A percentile compares a stretch with the other conserved stretches of the same genome.
These are phyloP conservation scores for Quillaja saponaria DNA, from an alignment of 306 rosid genomes.

Conservation along the genomic window DNA sequence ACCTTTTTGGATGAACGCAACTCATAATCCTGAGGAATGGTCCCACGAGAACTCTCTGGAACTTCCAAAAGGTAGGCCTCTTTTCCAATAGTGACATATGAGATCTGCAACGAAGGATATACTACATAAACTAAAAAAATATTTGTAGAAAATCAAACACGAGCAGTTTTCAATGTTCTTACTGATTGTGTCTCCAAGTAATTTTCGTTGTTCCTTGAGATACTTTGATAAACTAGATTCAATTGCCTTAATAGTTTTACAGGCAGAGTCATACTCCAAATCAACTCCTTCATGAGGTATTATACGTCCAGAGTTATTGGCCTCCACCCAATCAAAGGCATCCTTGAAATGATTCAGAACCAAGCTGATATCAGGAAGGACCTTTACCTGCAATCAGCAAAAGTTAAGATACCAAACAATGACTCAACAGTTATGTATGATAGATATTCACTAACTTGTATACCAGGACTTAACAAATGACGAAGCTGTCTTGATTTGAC, in stretches of 20 bases:
- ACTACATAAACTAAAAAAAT: background rate
- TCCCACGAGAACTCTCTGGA: constrained; percentile 63
- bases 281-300: constrained; percentile 88
- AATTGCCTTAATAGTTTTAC: constrained; percentile 63
- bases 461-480: constrained; percentile 81
- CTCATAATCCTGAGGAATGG: constrained; percentile 70
- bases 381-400: constrained; percentile 59
- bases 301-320: constrained; percentile 84
- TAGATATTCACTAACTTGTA: constrained; percentile 10
- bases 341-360: constrained; percentile 76
- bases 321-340: constrained; percentile 97
- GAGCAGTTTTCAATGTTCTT: constrained; percentile 30
- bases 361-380: constrained; percentile 58
- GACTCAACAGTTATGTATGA: constrained; percentile 14
- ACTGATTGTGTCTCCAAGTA: constrained; percentile 69
- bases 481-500: constrained; percentile 63
- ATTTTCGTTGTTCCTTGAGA: constrained; percentile 68
- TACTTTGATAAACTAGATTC: constrained; percentile 56
- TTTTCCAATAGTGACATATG: constrained; percentile 75
- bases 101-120: constrained; percentile 51
- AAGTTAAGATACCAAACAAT: constrained; percentile 26
- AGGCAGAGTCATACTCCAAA: constrained; percentile 75
- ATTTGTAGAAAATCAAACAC: constrained; percentile 19
- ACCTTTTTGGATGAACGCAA: constrained; percentile 83
- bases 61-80: constrained; percentile 85